phyloP scores from a whole-genome alignment of 768 basidiomycete genomes.

The Sporobolomyces phaffii region DNA sequence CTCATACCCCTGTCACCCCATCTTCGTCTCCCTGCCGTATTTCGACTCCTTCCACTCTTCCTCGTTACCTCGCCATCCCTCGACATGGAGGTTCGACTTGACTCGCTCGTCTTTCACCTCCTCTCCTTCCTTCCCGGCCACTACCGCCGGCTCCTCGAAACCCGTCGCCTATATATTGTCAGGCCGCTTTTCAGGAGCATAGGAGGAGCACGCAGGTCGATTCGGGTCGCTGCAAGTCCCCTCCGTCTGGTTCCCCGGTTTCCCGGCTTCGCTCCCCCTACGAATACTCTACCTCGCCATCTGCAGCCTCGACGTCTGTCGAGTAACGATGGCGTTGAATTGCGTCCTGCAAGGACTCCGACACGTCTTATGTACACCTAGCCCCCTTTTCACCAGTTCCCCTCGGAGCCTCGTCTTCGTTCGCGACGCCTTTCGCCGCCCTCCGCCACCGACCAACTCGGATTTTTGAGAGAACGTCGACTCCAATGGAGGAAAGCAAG shows the following conservation, averaged over 20 bases:
- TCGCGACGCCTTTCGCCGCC: neutral
- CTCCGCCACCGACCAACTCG: neutral
- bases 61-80: no score
- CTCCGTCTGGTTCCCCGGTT: no score
- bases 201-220: neutral
- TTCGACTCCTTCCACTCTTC: neutral
- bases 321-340: slow-evolving; percentile 24
- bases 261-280: neutral
- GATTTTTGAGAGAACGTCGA: no score
- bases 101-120: no score
- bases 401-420: slow-evolving; percentile 1
- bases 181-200: neutral
- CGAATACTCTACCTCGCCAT: slow-evolving; percentile 1
- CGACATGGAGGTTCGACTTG: no score
- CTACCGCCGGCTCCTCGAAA: neutral
- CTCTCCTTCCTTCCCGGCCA: neutral
- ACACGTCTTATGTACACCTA: neutral
- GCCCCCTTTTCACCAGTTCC: neutral
- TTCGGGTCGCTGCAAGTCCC: no score
- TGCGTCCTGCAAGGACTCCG: slow-evolving; percentile 31
- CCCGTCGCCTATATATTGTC: slow-evolving; percentile 14
- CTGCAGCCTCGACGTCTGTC: neutral
- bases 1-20: neutral
- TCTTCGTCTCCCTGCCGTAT: neutral
- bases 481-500: no score